phyloP scores from a whole-genome alignment of 768 basidiomycete species.

The Phylloporus rhodoxanthus region DNA sequence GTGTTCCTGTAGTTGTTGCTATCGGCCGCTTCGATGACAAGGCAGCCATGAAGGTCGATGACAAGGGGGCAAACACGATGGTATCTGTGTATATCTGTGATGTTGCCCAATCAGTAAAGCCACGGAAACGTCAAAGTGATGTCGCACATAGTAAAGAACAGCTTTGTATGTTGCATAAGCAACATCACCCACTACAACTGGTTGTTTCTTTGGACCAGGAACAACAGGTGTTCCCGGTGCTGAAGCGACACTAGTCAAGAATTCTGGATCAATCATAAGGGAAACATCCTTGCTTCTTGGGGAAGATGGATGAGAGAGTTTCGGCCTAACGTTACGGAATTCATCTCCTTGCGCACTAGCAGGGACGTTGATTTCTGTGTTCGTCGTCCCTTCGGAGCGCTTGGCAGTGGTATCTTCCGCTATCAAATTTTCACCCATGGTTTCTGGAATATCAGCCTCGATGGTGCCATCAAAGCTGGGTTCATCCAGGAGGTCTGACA shows the following conservation, averaged over 20 bases:
- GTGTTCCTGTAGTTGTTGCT: slow-evolving; percentile 13
- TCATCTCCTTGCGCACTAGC: slow-evolving; percentile 8
- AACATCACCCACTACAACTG: slow-evolving; percentile 50
- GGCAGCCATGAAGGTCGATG: slow-evolving; percentile 52
- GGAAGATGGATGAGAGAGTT: slow-evolving; percentile 37
- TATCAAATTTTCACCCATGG: not conserved
- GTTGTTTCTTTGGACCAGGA: slow-evolving; percentile 46
- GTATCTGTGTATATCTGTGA: slow-evolving; percentile 76
- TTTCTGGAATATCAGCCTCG: slow-evolving; percentile 20
- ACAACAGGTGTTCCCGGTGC: slow-evolving; percentile 4
- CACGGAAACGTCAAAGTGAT: not conserved
- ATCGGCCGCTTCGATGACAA: slow-evolving; percentile 15
- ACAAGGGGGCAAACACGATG: slow-evolving; percentile 78
- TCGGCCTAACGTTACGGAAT: slow-evolving; percentile 28
- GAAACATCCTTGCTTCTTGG: slow-evolving; percentile 28
- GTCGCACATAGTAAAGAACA: slow-evolving; percentile 70
- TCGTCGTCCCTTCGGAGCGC: slow-evolving; percentile 1
- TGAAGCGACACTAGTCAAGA: not conserved
- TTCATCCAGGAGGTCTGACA: slow-evolving; percentile 30
- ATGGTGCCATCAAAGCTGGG: slow-evolving; percentile 25
- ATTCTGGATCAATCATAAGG: slow-evolving; percentile 14
- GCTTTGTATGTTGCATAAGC: slow-evolving; percentile 61
- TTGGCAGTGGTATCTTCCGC: slow-evolving; percentile 4
- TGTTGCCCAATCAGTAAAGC: slow-evolving; percentile 2
- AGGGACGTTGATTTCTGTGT: not conserved